phyloP scores from a whole-genome alignment of 2,329 filamentous ascomycete species.

The Trichoderma aggressivum region DNA sequence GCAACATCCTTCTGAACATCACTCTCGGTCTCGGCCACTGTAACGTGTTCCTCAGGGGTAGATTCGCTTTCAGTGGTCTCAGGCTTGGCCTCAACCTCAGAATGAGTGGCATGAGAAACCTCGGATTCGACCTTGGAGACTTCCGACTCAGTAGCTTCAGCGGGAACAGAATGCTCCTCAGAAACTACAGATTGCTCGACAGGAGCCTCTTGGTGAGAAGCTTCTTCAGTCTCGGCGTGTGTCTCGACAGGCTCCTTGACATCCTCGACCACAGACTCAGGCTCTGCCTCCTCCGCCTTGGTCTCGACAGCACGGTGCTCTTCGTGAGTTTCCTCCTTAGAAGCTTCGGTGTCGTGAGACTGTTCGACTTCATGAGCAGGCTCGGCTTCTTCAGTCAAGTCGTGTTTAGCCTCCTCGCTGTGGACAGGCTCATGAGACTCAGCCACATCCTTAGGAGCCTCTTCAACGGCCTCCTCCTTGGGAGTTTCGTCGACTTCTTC shows the following conservation, averaged over 20 bases:
- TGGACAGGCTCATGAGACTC: constrained; percentile 12
- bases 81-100: constrained; percentile 7
- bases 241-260: not conserved
- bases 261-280: not conserved
- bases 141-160: not conserved
- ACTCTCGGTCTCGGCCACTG: constrained; percentile 2
- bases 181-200: constrained; percentile 1
- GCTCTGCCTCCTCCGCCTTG: not conserved
- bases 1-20: constrained; percentile 3
- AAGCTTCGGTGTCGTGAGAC: not conserved
- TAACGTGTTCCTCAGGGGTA: constrained; percentile 1
- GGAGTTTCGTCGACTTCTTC: constrained; percentile 8
- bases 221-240: not conserved
- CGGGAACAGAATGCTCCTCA: not conserved
- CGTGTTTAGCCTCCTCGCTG: not conserved
- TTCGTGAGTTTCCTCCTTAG: not conserved
- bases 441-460: not conserved
- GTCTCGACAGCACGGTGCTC: constrained; percentile 6
- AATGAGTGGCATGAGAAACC: constrained; percentile 20
- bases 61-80: constrained; percentile 4
- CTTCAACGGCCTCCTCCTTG: constrained; percentile 1
- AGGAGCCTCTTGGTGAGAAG: not conserved
- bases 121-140: constrained; percentile 3
- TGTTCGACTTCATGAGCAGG: not conserved
- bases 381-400: constrained; percentile 3